Conservation (phyloP, 495 filamentous ascomycete genomes). For the Neurospora sublineolata region DNA sequence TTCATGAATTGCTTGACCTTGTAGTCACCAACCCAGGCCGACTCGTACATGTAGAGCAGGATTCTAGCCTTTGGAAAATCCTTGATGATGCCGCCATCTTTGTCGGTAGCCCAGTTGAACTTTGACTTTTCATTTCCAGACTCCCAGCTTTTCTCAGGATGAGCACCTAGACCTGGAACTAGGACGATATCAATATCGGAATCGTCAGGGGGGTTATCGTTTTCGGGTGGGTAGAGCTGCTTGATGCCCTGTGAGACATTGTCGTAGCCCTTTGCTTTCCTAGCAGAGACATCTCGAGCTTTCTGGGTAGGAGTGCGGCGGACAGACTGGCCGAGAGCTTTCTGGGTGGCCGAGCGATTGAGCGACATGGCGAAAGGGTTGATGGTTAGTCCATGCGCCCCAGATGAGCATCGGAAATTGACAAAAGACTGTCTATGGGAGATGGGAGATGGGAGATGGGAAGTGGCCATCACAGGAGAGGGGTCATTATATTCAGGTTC, state of each 20-base stretch:
- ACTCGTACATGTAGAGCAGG: background rate
- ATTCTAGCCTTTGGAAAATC: background rate
- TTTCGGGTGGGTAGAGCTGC: background rate
- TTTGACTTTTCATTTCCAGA: background rate
- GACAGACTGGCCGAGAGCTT: background rate
- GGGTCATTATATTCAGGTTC: background rate
- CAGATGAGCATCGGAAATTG: background rate
- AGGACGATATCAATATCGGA: background rate
- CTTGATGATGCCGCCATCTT: background rate
- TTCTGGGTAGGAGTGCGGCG: background rate
- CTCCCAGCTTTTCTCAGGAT: background rate
- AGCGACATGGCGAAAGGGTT: background rate
- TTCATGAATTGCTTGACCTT: conserved; percentile 3
- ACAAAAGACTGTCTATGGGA: background rate
- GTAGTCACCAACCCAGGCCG: background rate
- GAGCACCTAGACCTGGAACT: background rate
- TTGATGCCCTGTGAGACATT: background rate
- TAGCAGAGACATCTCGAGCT: background rate
- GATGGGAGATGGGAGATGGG: background rate
- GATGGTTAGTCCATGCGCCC: background rate
- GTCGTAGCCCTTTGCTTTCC: background rate
- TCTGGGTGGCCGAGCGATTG: background rate
- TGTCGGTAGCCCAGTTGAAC: background rate
- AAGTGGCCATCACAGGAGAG: background rate
- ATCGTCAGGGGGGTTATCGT: background rate